Evolutionary conservation across 805 yeast genomes (phyloP).

Genomic region (Lachancea meyersii): DNA sequence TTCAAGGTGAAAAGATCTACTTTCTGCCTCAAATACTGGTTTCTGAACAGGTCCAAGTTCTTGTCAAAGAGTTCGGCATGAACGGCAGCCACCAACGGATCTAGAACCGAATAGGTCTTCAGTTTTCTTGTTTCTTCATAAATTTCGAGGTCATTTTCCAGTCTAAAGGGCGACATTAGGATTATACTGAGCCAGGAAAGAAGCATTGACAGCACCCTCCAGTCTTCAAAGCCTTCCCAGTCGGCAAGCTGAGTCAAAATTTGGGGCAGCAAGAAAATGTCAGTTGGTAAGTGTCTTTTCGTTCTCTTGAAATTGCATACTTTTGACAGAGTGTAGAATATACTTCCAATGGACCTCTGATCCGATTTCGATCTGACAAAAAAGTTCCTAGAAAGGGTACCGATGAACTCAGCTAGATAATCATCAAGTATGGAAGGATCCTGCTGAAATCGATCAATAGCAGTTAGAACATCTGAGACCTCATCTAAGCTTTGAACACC

Average conservation of each 20-base stretch:
- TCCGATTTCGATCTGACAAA: constrained; percentile 1
- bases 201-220: constrained; percentile 46
- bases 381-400: constrained; percentile 1
- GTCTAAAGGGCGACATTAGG: constrained; percentile 66
- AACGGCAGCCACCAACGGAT: constrained; percentile 28
- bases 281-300: constrained; percentile 53
- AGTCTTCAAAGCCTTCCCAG: constrained; percentile 18
- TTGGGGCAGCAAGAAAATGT: constrained; percentile 43
- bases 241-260: constrained; percentile 28
- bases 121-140: constrained; percentile 32
- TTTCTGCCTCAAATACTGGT: constrained; percentile 8
- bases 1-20: constrained; percentile 17
- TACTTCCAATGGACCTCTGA: constrained; percentile 18
- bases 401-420: constrained; percentile 10
- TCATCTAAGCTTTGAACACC: constrained; percentile 10
- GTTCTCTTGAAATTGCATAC: constrained; percentile 60
- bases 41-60: constrained; percentile 16
- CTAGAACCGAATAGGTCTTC: constrained; percentile 40
- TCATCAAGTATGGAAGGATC: constrained; percentile 20
- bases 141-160: constrained; percentile 38
- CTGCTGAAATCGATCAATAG: constrained; percentile 23
- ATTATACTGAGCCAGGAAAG: constrained; percentile 70
- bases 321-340: constrained; percentile 57
- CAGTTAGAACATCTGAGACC: constrained; percentile 8
- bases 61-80: constrained; percentile 30